Evolutionary conservation across 306 rosid genomes (phyloP).

Genomic region (Vigna reflexopilosa): DNA sequence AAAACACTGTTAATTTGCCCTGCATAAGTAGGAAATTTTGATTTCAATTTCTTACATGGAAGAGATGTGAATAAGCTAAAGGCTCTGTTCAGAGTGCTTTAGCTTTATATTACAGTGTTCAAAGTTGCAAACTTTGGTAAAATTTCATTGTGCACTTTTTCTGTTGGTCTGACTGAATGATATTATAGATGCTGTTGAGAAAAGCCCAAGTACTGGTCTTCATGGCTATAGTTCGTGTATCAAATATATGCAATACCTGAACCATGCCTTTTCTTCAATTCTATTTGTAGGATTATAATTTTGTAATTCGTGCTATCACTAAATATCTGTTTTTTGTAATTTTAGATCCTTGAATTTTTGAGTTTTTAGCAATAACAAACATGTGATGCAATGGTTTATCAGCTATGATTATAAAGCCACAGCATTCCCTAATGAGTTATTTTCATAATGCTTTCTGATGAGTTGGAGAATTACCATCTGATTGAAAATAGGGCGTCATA

Average conservation of each 20-base stretch:
- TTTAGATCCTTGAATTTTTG: conserved; percentile 50
- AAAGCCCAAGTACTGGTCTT: neutral
- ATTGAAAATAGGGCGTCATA: neutral
- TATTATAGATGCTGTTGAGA: conserved; percentile 11
- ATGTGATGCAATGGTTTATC: neutral
- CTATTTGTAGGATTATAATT: conserved; percentile 3
- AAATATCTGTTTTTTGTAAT: conserved; percentile 7
- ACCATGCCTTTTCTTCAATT: neutral
- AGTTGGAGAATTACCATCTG: conserved; percentile 13
- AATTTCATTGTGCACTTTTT: neutral
- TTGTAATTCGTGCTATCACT: conserved; percentile 9
- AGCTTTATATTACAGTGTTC: neutral
- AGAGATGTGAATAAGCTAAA: conserved; percentile 1
- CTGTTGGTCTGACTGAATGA: neutral
- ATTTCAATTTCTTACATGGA: neutral
- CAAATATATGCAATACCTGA: conserved; percentile 18
- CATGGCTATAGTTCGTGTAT: conserved; percentile 5
- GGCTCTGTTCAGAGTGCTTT: conserved; percentile 8
- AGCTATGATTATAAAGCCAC: conserved; percentile 12
- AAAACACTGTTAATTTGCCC: conserved; percentile 3
- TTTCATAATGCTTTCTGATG: conserved; percentile 2
- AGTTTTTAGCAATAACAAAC: conserved; percentile 4
- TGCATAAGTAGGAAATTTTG: conserved; percentile 1
- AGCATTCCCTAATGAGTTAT: neutral
- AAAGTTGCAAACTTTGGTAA: conserved; percentile 32